These are phyloP conservation scores for Malbranchea cinnamomea DNA, from an alignment of 2,329 filamentous ascomycete genomes.

Conservation along the genomic window DNA sequence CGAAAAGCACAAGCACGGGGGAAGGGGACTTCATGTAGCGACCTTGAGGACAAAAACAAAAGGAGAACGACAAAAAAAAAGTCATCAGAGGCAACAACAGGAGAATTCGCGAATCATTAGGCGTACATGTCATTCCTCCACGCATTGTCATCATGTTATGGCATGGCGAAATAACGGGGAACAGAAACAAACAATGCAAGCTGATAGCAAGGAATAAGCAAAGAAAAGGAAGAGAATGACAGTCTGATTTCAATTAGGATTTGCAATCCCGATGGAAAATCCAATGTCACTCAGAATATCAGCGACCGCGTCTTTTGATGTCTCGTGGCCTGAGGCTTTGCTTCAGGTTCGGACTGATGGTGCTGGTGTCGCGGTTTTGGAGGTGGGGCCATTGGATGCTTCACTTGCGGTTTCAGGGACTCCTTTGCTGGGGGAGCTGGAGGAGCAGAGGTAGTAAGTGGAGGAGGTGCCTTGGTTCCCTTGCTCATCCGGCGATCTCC, in stretches of 20 bases:
- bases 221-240: conserved; percentile 7
- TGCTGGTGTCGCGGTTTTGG: conserved; percentile 23
- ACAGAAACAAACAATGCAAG: conserved; percentile 8
- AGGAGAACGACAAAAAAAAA: no score
- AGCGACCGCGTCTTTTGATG: conserved; percentile 28
- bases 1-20: no score
- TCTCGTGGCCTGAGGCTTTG: conserved; percentile 16
- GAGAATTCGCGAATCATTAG: no score
- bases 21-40: no score
- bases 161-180: no score
- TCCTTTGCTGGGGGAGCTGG: conserved; percentile 14
- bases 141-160: no score
- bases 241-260: conserved; percentile 3
- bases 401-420: conserved; percentile 15
- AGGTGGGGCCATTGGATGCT: conserved; percentile 17
- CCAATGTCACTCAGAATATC: conserved; percentile 22
- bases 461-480: conserved; percentile 2
- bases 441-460: conserved; percentile 4
- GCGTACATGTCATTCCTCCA: no score
- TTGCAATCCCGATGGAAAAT: neutral
- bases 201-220: no score
- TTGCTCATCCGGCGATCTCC: conserved; percentile 6
- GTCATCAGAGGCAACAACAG: no score
- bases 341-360: conserved; percentile 26
- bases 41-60: no score